A percentile compares a stretch with the other conserved stretches of the same genome.
Evolutionary conservation across 176 grass and related monocot genomes (phyloP).

Genomic region (Cymbopogon citratus): DNA sequence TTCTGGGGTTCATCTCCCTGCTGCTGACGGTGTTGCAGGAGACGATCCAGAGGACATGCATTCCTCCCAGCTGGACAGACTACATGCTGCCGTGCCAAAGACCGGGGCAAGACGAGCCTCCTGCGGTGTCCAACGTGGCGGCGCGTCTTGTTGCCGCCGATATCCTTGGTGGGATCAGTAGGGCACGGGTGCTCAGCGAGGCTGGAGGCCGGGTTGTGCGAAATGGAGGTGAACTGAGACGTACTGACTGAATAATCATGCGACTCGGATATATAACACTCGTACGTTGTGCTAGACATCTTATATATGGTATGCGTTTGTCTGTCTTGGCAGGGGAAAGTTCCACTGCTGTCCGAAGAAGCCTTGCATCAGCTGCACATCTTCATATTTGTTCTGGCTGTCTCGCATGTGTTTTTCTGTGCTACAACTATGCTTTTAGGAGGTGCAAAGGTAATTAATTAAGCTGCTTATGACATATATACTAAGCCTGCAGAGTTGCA

Average conservation of each 20-base stretch:
- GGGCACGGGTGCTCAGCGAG: constrained; percentile 41
- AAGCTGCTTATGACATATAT: neutral
- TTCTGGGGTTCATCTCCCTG: constrained; percentile 90
- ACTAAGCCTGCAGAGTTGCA: neutral
- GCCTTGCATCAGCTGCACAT: constrained; percentile 90
- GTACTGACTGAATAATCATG: neutral
- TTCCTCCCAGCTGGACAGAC: constrained; percentile 48
- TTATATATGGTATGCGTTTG: neutral
- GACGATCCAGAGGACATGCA: constrained; percentile 69
- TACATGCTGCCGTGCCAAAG: constrained; percentile 78
- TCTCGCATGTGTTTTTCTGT: constrained; percentile 74
- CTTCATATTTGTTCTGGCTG: constrained; percentile 90
- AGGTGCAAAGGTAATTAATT: constrained; percentile 74
- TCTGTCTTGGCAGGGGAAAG: constrained; percentile 52
- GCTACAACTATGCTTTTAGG: constrained; percentile 77
- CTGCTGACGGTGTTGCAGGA: constrained; percentile 78
- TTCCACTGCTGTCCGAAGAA: constrained; percentile 74
- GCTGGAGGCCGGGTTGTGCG: constrained; percentile 30
- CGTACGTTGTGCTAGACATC: neutral
- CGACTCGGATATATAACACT: neutral
- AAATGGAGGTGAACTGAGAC: constrained; percentile 41
- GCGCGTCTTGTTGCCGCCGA: constrained; percentile 27
- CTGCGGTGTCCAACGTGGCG: neutral
- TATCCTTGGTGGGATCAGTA: constrained; percentile 34
- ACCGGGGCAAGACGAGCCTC: neutral